phyloP scores from a whole-genome alignment of 306 rosid genomes.

The Cucumis hystrix region DNA sequence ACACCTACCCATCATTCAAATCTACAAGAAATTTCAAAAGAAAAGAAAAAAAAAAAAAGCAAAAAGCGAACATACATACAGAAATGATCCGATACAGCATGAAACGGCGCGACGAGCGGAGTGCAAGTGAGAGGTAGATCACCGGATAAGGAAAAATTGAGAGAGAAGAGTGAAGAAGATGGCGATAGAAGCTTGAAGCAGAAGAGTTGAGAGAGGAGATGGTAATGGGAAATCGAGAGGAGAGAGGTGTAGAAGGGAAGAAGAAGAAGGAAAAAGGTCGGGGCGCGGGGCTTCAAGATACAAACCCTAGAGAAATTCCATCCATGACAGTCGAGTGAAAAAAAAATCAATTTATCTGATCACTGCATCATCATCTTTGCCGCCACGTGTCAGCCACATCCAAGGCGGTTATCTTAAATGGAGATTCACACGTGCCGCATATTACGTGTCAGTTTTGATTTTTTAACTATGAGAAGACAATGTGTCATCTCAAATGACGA shows the following conservation, averaged over 20 bases:
- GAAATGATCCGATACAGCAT: background rate
- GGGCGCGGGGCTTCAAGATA: background rate
- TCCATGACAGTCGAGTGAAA: background rate
- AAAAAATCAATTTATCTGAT: background rate
- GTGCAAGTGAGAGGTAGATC: background rate
- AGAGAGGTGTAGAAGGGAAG: background rate
- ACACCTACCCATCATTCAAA: background rate
- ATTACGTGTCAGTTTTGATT: background rate
- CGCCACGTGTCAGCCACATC: background rate
- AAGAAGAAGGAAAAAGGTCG: background rate
- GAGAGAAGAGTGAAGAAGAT: background rate
- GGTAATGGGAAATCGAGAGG: background rate
- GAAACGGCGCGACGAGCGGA: background rate
- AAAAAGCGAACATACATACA: background rate
- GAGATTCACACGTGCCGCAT: slow-evolving; percentile 2
- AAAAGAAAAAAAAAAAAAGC: background rate
- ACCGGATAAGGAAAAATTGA: background rate
- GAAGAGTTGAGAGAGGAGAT: background rate
- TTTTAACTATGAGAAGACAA: too few species aligned
- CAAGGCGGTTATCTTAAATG: background rate
- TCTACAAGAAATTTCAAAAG: background rate
- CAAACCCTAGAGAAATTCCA: background rate
- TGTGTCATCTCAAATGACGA: too few species aligned
- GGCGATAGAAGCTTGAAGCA: background rate
- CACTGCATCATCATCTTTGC: background rate